Percentiles rank a stretch among this genome's conserved stretches.
Conservation (phyloP, 2,329 filamentous ascomycete species). For the Lasiodiplodia citricola region DNA sequence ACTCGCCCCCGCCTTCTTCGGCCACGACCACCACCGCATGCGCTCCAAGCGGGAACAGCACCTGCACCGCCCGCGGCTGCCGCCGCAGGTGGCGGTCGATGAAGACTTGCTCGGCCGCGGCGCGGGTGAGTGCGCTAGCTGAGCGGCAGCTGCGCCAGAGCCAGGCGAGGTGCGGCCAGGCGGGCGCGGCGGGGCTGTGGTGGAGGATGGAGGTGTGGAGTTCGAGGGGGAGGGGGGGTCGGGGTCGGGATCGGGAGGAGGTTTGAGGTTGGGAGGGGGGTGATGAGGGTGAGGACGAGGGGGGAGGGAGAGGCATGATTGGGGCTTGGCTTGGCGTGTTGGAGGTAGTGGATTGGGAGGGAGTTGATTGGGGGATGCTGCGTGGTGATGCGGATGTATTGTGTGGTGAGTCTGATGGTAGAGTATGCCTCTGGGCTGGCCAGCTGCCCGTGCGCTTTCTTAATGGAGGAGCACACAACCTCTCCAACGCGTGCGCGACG, state of each 20-base stretch:
- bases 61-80: neutral
- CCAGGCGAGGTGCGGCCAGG: neutral
- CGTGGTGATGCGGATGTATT: too few species aligned
- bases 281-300: neutral
- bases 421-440: too few species aligned
- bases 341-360: too few species aligned
- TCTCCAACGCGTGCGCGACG: too few species aligned
- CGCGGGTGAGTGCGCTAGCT: neutral
- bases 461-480: too few species aligned
- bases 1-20: too few species aligned
- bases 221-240: conserved; percentile 4
- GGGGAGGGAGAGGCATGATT: too few species aligned
- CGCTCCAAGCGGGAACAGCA: neutral
- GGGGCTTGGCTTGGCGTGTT: too few species aligned
- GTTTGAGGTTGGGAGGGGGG: neutral
- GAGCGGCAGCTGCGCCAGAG: neutral
- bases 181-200: neutral
- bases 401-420: too few species aligned
- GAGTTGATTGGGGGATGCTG: too few species aligned
- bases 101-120: conserved; percentile 9
- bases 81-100: neutral
- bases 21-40: neutral
- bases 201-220: neutral
- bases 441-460: too few species aligned
- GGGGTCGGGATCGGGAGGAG: neutral